Evolutionary conservation across 192 early-diverging fungal genomes (phyloP), one percentile per base, ranked within the genome.

Genomic region (Linnemannia exigua): DNA sequence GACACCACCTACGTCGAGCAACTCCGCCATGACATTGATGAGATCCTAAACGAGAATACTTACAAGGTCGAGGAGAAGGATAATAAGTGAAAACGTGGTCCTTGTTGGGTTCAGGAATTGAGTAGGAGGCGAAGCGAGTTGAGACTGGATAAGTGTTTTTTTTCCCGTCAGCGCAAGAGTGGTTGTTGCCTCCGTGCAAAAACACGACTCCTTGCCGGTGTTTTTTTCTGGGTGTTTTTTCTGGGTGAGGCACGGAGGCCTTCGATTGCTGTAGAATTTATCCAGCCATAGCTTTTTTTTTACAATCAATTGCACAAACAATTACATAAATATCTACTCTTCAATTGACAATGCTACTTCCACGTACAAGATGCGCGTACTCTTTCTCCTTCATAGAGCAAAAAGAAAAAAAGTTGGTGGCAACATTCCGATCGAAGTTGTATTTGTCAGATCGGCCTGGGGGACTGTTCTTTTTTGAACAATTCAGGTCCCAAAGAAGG

Each of bases 31-130:
- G 92, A 91, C 75, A 87, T 95, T 44, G 95, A 96, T 67, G 90
- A 92, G 80, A 89, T 95, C 58, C 87, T 96, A 74, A 92, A 96
- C 87, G 90, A 93, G 71, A 95, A 95, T 79, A 91, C 92, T 0
- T 96, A 95, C 78, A 94, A 93, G 76, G 76, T 89, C 31, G 89
- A 87, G 54, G 79, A 80, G 58, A 63, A 63, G 58, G 58, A 63
- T 44, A 44, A 46, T 2, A 76, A 76, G 31, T 76, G 66, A 63
- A 61, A 9, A 15, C 44, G n/a, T 46, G 5, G 12, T 19, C 35
- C 4, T 35, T 15, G 5, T 35, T 70, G 19, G 33, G 28, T 70
- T 70, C 68, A 33, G 33, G 67, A 25, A 19, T 67, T 17, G 67
- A 25, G 17, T 11, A 2, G 25, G 28, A 35, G 19, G 19, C 11